Conservation (phyloP, 345 rosid genomes). For the Iberis pinnata region DNA sequence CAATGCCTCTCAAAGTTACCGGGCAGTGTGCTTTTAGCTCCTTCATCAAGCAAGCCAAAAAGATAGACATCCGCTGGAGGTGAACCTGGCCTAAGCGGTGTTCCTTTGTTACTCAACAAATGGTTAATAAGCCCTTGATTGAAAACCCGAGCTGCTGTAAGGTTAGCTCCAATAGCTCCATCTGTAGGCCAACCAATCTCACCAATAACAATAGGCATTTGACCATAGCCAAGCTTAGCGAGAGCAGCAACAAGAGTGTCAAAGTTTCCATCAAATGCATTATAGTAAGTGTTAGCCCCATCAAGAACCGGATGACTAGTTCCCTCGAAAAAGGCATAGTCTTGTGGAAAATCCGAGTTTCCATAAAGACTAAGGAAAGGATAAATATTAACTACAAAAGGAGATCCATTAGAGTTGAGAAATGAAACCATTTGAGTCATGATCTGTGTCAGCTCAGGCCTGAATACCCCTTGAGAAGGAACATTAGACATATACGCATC, state of each 20-base stretch:
- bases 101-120: constrained; percentile 65
- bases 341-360: constrained; percentile 88
- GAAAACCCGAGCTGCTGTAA: constrained; percentile 75
- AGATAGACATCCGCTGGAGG: constrained; percentile 82
- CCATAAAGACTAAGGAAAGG: constrained; percentile 94
- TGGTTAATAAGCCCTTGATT: constrained; percentile 82
- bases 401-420: constrained; percentile 84
- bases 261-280: constrained; percentile 88
- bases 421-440: constrained; percentile 75
- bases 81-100: constrained; percentile 76
- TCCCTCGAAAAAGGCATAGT: constrained; percentile 85
- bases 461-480: constrained; percentile 88
- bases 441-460: constrained; percentile 75
- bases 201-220: constrained; percentile 86
- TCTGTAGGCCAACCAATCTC: constrained; percentile 98
- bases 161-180: constrained; percentile 74
- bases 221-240: constrained; percentile 69
- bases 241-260: constrained; percentile 93
- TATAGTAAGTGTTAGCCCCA: constrained; percentile 66
- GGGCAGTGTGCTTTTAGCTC: constrained; percentile 70
- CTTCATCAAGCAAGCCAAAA: constrained; percentile 87
- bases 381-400: constrained; percentile 83
- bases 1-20: constrained; percentile 95
- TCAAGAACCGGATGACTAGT: constrained; percentile 74
- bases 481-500: constrained; percentile 79